A percentile compares a stretch with the other conserved stretches of the same genome.
phyloP scores from a whole-genome alignment of 306 rosid species.

The Malus orientalis region DNA sequence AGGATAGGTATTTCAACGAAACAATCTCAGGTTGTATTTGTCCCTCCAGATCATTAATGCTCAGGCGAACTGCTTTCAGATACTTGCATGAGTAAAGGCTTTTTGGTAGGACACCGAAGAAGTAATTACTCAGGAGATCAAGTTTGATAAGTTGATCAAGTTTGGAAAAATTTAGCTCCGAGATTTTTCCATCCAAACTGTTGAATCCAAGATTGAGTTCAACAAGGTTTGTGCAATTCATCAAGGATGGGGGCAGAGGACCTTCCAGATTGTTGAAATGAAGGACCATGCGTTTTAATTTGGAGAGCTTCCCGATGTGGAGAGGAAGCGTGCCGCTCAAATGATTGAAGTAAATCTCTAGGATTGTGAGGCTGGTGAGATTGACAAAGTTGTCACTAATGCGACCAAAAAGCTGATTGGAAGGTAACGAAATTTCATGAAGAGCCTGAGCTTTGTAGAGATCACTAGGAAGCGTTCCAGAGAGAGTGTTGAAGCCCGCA shows the following conservation, averaged over 20 bases:
- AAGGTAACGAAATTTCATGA: too few species aligned
- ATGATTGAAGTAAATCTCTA: too few species aligned
- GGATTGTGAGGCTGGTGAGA: too few species aligned
- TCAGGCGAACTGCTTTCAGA: background rate
- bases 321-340: too few species aligned
- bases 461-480: background rate
- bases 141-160: background rate
- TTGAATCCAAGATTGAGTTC: background rate
- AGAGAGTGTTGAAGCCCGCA: background rate
- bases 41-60: background rate
- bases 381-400: too few species aligned
- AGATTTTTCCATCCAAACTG: background rate
- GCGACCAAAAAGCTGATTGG: too few species aligned
- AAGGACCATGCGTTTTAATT: too few species aligned
- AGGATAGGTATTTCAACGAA: background rate
- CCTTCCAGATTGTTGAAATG: too few species aligned
- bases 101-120: background rate
- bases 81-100: background rate
- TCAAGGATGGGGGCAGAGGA: too few species aligned
- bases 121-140: background rate
- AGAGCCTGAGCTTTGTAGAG: background rate
- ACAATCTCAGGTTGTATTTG: background rate
- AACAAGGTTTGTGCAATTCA: too few species aligned
- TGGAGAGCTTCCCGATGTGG: too few species aligned
- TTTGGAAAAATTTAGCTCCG: background rate